phyloP scores from a whole-genome alignment of 495 filamentous ascomycete species.

The Aspergillus indologenus region DNA sequence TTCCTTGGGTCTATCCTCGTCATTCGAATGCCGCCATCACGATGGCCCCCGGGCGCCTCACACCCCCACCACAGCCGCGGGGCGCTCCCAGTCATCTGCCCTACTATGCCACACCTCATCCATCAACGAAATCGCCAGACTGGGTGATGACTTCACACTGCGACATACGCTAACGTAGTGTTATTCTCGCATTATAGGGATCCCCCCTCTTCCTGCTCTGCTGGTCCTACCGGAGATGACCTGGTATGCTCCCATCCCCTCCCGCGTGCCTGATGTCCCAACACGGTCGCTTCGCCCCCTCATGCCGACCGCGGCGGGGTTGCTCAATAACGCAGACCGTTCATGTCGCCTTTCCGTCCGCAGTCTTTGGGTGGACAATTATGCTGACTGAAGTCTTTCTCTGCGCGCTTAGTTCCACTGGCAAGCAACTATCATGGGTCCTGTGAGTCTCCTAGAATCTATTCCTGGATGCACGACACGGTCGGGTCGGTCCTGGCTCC shows the following conservation, averaged over 20 bases:
- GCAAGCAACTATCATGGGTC: constrained; percentile 99
- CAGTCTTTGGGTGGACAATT: not conserved
- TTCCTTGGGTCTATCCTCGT: not conserved
- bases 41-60: not conserved
- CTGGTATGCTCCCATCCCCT: constrained; percentile 62
- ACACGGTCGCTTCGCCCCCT: constrained; percentile 11
- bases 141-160: not conserved
- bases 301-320: constrained; percentile 25
- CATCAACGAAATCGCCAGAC: not conserved
- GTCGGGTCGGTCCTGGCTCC: not conserved
- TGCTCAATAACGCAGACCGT: constrained; percentile 2
- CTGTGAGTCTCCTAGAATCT: constrained; percentile 61
- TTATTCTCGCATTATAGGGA: constrained; percentile 59
- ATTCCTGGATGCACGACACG: not conserved
- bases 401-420: constrained; percentile 79
- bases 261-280: constrained; percentile 3
- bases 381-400: constrained; percentile 22
- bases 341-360: not conserved
- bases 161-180: not conserved
- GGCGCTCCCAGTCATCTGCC: constrained; percentile 12
- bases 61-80: constrained; percentile 26
- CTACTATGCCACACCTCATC: not conserved
- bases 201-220: constrained; percentile 97
- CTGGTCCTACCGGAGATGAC: constrained; percentile 94
- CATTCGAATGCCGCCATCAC: constrained; percentile 1